Evolutionary conservation across 345 rosid species (phyloP), one percentile per base, ranked within the genome.

Genomic region (Hibiscus tridactylites): DNA sequence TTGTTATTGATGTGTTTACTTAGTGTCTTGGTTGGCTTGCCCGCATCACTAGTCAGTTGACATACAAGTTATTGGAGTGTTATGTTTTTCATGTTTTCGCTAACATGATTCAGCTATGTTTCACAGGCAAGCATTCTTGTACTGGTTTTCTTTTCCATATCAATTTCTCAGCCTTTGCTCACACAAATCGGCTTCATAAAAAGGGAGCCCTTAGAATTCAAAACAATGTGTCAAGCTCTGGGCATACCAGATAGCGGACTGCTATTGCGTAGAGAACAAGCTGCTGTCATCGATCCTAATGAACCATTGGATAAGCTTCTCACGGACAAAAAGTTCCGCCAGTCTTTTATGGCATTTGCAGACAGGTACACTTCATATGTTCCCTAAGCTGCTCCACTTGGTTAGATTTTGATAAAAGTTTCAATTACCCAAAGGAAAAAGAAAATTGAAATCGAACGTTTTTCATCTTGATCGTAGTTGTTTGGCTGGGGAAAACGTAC

Each of bases 301-400:
- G 92, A 93, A 56, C 90, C 98, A 58, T 84, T 93, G 13, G 93
- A 89, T 78, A 88, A 91, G 86, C 96, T 93, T 81, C 98, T 93
- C 75, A 78, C 59, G 15, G 80, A 88, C 76, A 89, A 83, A 86
- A 86, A 74, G 71, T 93, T 93, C 60, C 93, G 92, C 12, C 83
- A 85, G 52, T 93, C 98, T 6, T 88, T 93, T 82, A 87, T 89
- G 92, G 96, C 85, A 47, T 93, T 93, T 33, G 98, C 97, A 1
- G 96, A 89, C 80, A 93, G 98, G 98, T 93, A 65, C 71, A 61
- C 71, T 75, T 42, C 67, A 5, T 49, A 49, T 10, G 77, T 44
- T 42, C 39, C 57, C 62, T 56, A 9, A 58, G 13, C 37, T 54
- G 10, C 24, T 49, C 53, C 77, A 15, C 16, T 46, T 66, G 19